phyloP scores from a whole-genome alignment of 2,329 filamentous ascomycete species.

The Aureobasidium lini region DNA sequence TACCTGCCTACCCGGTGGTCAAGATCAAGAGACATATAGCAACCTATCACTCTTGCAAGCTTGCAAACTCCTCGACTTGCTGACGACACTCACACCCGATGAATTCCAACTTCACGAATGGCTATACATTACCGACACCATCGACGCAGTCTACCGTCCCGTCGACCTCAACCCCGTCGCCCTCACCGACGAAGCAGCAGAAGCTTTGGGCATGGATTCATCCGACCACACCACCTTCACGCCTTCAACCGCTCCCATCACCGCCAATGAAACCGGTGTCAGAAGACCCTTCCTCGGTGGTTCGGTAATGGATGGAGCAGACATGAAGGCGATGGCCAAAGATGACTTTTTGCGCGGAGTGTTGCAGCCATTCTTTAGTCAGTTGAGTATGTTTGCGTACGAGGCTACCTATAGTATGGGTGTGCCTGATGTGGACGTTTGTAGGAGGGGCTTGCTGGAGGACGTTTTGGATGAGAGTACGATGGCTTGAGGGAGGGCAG shows the following conservation, averaged over 20 bases:
- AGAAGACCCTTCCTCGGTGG: constrained; percentile 42
- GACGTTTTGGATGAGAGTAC: constrained; percentile 42
- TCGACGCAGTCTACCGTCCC: constrained; percentile 86
- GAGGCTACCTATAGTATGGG: constrained; percentile 88
- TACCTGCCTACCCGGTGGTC: constrained; percentile 61
- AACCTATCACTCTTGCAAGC: constrained; percentile 75
- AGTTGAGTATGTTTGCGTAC: constrained; percentile 87
- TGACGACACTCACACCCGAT: constrained; percentile 81
- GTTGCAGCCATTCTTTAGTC: constrained; percentile 79
- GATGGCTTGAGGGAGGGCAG: constrained; percentile 23
- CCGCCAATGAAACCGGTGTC: constrained; percentile 16
- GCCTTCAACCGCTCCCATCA: neutral
- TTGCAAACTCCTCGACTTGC: constrained; percentile 83
- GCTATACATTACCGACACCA: constrained; percentile 95
- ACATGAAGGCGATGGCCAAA: constrained; percentile 47
- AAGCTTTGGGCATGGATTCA: constrained; percentile 52
- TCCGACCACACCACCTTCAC: constrained; percentile 25
- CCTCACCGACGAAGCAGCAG: constrained; percentile 76
- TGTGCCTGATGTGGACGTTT: constrained; percentile 56
- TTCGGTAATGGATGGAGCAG: constrained; percentile 47
- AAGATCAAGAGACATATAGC: constrained; percentile 67
- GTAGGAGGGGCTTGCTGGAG: constrained; percentile 31
- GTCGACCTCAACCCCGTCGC: constrained; percentile 61
- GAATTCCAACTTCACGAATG: constrained; percentile 98
- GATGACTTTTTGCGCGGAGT: constrained; percentile 66